Base-by-base conservation (phyloP, 768 basidiomycete species). In the Boletellus emodensis region DNA sequence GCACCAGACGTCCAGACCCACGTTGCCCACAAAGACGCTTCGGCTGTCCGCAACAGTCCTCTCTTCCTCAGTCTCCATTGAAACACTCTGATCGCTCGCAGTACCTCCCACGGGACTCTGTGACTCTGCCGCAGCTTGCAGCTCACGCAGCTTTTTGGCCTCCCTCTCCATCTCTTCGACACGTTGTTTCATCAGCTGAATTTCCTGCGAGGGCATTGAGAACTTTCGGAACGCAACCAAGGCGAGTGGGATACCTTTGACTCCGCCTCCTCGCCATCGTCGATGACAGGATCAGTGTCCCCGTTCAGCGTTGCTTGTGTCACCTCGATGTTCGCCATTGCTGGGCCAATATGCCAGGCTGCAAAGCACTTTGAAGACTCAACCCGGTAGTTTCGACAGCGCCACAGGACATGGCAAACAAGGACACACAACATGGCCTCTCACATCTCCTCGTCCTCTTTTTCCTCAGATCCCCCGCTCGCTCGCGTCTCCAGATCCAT, bases 11-110 rank as follows among this genome's bases (percentile, higher is more conserved):
- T 26, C 50, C 48, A 44, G n/a, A 74, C 90, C 62, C 63, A 96
- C 96, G 72, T 97, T 99, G 47, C 96, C 96, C 61, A 99, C 86
- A 68, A 93, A 97, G 39, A 99, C 72, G 72, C 94, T 96, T 70
- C 94, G 77, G 53, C 73, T 68, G 69, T 99, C 96, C 20, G 93
- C 83, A 22, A 78, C 71, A 22, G 84, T 75, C 67, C 83, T 87
- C 32, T 94, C 94, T 61, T 96, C 93, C 60, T 93, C 93, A 1
- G 82, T 83, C 59, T 88, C 87, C 78, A 82, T 84, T 46, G 79
- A 73, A 46, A 65, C 71, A 47, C 72, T 71, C 43, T 67, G 70
- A 41, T 76, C 77, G 26, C 78, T 76, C 11, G 67, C 75, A 38
- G 68, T 64, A 37, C 68, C 78, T 37, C 77, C 78, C 32, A 65